A percentile compares a stretch with the other conserved stretches of the same genome.
Evolutionary conservation across 2,329 filamentous ascomycete species (phyloP).

Genomic region (Fusarium pseudonygamai): DNA sequence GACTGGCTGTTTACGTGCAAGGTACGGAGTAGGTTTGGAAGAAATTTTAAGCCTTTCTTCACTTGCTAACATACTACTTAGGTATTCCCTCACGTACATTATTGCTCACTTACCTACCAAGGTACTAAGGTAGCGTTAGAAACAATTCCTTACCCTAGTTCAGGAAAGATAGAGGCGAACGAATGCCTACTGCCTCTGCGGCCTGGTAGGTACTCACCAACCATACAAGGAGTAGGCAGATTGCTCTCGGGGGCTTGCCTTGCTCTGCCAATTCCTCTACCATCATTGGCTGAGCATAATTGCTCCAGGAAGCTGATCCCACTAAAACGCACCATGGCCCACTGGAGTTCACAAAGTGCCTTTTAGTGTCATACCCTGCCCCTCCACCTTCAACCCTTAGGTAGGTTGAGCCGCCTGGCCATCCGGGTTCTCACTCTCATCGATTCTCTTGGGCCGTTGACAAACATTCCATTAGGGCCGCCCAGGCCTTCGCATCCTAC

Average conservation of each 20-base stretch:
- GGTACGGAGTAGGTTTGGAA: neutral
- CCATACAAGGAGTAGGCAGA: neutral
- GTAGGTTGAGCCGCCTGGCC: constrained; percentile 34
- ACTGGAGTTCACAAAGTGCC: constrained; percentile 27
- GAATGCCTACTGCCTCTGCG: neutral
- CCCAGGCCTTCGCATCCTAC: constrained; percentile 20
- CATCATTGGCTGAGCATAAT: constrained; percentile 17
- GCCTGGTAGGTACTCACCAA: neutral
- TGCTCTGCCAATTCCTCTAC: constrained; percentile 7
- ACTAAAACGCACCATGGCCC: constrained; percentile 8
- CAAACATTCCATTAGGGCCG: constrained; percentile 32
- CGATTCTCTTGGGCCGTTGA: constrained; percentile 29
- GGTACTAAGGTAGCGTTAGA: neutral
- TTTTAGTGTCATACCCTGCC: constrained; percentile 22
- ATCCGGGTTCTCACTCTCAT: constrained; percentile 45
- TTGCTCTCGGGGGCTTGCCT: neutral
- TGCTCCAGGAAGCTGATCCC: constrained; percentile 2
- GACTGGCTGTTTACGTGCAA: neutral
- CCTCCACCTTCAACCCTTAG: constrained; percentile 31
- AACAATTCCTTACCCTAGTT: neutral
- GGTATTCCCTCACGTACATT: neutral
- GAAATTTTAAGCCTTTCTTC: neutral
- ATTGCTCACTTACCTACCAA: neutral
- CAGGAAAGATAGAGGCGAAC: neutral
- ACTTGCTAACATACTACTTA: neutral